A percentile compares a stretch with the other conserved stretches of the same genome.
phyloP scores from a whole-genome alignment of 768 basidiomycete genomes.

The Termitomyces heimii region DNA sequence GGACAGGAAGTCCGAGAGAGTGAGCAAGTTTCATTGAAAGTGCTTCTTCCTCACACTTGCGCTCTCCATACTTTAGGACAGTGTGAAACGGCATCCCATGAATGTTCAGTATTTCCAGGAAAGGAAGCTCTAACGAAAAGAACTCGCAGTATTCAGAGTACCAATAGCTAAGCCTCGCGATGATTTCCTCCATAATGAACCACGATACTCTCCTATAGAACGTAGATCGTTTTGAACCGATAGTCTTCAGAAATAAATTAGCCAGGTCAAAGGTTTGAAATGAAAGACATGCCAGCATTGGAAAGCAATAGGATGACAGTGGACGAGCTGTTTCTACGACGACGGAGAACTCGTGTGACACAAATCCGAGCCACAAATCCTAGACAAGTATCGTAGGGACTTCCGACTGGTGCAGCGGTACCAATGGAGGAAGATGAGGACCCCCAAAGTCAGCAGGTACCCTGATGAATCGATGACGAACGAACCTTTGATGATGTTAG shows the following conservation, averaged over 20 bases:
- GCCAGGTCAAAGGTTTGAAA: background rate
- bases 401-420: too few species aligned
- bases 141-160: background rate
- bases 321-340: too few species aligned
- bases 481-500: too few species aligned
- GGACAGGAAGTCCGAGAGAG: conserved; percentile 5
- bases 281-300: background rate
- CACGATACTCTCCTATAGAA: background rate
- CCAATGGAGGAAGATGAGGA: too few species aligned
- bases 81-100: conserved; percentile 2
- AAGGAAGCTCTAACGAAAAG: background rate
- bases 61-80: background rate
- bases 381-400: too few species aligned
- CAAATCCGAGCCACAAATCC: too few species aligned
- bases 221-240: background rate
- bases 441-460: too few species aligned
- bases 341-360: too few species aligned
- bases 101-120: background rate
- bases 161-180: background rate
- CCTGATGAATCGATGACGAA: too few species aligned
- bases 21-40: conserved; percentile 4
- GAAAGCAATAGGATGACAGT: background rate
- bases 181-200: background rate
- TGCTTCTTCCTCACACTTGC: conserved; percentile 2
- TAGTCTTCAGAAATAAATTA: background rate